A percentile compares a stretch with the other conserved stretches of the same genome.
These are phyloP conservation scores for Malus hybrid DNA, from an alignment of 331 rosid genomes.

Conservation along the genomic window DNA sequence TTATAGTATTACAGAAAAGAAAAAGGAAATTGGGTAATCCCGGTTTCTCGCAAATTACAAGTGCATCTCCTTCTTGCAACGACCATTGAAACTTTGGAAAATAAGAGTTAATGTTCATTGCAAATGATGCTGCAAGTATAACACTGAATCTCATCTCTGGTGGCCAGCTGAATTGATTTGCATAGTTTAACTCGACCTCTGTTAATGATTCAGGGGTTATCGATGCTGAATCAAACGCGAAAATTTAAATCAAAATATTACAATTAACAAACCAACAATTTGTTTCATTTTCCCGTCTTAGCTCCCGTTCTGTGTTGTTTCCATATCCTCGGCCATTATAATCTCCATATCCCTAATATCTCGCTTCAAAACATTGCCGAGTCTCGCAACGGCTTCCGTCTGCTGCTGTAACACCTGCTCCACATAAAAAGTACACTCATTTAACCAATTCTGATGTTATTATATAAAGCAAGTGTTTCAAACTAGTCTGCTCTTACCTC, in stretches of 20 bases:
- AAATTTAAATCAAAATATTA: neutral
- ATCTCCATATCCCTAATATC: slow-evolving; percentile 86
- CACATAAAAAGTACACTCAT: neutral
- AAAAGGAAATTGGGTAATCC: no score
- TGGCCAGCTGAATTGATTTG: neutral
- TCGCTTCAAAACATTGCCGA: slow-evolving; percentile 84
- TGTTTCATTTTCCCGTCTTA: neutral
- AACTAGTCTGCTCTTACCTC: slow-evolving; percentile 44
- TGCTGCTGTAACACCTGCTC: slow-evolving; percentile 87
- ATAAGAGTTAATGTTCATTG: no score
- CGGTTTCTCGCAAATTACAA: no score
- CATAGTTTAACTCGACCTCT: neutral
- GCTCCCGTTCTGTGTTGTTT: slow-evolving; percentile 21
- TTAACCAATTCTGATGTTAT: neutral
- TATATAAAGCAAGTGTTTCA: neutral
- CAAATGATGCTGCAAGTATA: neutral
- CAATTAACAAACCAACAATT: neutral
- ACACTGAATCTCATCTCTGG: no score
- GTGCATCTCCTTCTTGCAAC: no score
- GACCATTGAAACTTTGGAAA: no score
- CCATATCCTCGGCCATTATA: slow-evolving; percentile 61
- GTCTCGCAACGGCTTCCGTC: slow-evolving; percentile 86
- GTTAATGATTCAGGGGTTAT: neutral
- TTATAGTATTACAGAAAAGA: no score
- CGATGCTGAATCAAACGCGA: neutral